Percentiles rank a stretch among this genome's conserved stretches.
phyloP scores from a whole-genome alignment of 2,329 filamentous ascomycete species.

The Penicillium sp. region DNA sequence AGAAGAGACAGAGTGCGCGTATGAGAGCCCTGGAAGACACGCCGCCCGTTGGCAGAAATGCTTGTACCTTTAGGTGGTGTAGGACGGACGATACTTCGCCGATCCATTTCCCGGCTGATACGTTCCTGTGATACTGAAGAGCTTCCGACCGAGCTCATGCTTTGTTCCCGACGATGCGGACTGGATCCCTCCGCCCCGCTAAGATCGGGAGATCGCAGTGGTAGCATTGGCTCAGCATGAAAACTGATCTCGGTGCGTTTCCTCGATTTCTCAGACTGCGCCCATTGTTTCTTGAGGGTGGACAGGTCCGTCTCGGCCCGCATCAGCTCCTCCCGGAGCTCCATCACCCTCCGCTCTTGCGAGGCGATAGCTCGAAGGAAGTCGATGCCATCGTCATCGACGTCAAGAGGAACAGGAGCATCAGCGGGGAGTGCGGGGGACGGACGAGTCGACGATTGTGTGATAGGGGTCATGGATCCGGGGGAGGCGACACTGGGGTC shows the following conservation, averaged over 20 bases:
- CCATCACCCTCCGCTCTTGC: slow-evolving; percentile 86
- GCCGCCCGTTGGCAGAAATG: slow-evolving; percentile 49
- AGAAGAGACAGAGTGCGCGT: slow-evolving; percentile 74
- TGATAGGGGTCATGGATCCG: slow-evolving; percentile 33
- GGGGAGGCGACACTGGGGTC: slow-evolving; percentile 30
- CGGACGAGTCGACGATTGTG: slow-evolving; percentile 32
- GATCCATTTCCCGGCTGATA: slow-evolving; percentile 63
- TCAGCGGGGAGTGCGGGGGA: slow-evolving; percentile 28
- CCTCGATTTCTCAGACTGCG: slow-evolving; percentile 70
- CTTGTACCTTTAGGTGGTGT: slow-evolving; percentile 36
- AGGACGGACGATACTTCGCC: slow-evolving; percentile 65
- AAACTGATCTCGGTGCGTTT: slow-evolving; percentile 67
- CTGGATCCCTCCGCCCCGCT: slow-evolving; percentile 10
- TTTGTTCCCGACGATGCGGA: slow-evolving; percentile 28
- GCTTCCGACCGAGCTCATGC: slow-evolving; percentile 26
- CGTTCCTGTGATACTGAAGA: slow-evolving; percentile 32
- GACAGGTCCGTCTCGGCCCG: slow-evolving; percentile 76
- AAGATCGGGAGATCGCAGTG: slow-evolving; percentile 46
- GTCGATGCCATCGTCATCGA: slow-evolving; percentile 55
- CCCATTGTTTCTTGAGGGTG: slow-evolving; percentile 80
- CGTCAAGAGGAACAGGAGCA: slow-evolving; percentile 29
- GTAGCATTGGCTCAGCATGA: slow-evolving; percentile 58
- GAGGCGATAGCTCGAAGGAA: slow-evolving; percentile 88
- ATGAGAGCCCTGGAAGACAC: slow-evolving; percentile 67
- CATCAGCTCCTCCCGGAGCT: slow-evolving; percentile 83